Conservation (phyloP, 495 filamentous ascomycete species). For the Podospora pseudoanserina region DNA sequence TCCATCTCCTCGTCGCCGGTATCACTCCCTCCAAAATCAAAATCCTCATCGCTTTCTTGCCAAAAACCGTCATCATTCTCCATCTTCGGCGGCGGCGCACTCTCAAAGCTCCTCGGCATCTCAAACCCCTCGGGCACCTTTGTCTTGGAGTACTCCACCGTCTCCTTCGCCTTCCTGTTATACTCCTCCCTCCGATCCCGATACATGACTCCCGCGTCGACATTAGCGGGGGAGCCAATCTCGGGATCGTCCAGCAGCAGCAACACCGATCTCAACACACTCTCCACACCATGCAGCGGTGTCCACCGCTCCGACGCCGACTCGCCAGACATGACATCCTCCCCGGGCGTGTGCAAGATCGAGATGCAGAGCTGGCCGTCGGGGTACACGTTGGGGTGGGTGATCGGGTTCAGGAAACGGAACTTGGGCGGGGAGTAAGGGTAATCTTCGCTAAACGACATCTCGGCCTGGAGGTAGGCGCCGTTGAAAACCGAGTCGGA, state of each 20-base stretch:
- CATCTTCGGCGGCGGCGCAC: conserved; percentile 59
- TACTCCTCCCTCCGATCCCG: conserved; percentile 66
- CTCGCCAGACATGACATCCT: conserved; percentile 90
- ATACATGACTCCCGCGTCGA: conserved; percentile 85
- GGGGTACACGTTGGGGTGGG: conserved; percentile 90
- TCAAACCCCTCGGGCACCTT: conserved; percentile 78
- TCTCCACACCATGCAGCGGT: conserved; percentile 87
- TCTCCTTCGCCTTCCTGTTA: conserved; percentile 61
- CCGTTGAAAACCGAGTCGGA: conserved; percentile 86
- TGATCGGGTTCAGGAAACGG: conserved; percentile 71
- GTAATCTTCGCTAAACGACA: conserved; percentile 87
- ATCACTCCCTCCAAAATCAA: conserved; percentile 72
- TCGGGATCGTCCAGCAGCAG: conserved; percentile 94
- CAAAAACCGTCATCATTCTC: conserved; percentile 78
- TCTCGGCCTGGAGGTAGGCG: conserved; percentile 84
- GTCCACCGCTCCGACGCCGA: conserved; percentile 86
- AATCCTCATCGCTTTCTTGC: conserved; percentile 76
- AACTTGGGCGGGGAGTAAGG: conserved; percentile 92
- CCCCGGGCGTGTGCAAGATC: conserved; percentile 87
- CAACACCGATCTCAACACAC: conserved; percentile 86
- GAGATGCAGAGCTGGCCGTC: conserved; percentile 94
- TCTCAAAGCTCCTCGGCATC: conserved; percentile 71
- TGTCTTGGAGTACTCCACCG: conserved; percentile 67
- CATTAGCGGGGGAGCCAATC: conserved; percentile 88
- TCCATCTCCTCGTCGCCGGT: conserved; percentile 56